Conservation (phyloP, 1,139 yeast species). For the Saccharomyces hybrid region DNA sequence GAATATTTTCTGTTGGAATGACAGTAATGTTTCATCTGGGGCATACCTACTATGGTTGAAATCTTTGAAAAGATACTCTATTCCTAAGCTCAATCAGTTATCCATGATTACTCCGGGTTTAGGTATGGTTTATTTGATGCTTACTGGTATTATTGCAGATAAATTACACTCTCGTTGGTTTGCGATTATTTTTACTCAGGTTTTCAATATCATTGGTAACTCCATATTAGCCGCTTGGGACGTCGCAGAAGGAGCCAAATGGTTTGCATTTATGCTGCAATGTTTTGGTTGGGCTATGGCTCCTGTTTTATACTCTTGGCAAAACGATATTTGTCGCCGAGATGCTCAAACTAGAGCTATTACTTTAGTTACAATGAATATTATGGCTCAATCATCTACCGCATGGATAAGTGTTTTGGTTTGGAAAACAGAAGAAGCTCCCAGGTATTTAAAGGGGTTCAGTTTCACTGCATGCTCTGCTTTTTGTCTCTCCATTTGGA, state of each 20-base stretch:
- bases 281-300: constrained; percentile 32
- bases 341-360: constrained; percentile 35
- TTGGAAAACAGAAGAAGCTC: constrained; percentile 51
- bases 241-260: constrained; percentile 38
- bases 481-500: constrained; percentile 44
- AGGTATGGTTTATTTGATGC: constrained; percentile 41
- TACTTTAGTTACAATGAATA: constrained; percentile 33
- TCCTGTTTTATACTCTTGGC: constrained; percentile 33
- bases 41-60: constrained; percentile 48
- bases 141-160: constrained; percentile 44
- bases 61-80: constrained; percentile 36
- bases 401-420: constrained; percentile 37
- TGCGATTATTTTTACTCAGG: constrained; percentile 48
- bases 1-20: constrained; percentile 60
- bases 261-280: constrained; percentile 35
- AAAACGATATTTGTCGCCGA: constrained; percentile 33
- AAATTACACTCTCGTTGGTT: constrained; percentile 48
- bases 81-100: constrained; percentile 36
- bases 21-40: constrained; percentile 44
- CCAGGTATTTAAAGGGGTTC: constrained; percentile 45
- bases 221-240: constrained; percentile 42
- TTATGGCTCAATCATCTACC: constrained; percentile 32
- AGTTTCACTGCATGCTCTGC: constrained; percentile 46
- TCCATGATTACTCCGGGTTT: constrained; percentile 45
- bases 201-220: constrained; percentile 39